Evolutionary conservation across 106 monocot genomes (phyloP), one percentile per base, ranked within the genome.

Genomic region (Acanthochlamys bracteata): DNA sequence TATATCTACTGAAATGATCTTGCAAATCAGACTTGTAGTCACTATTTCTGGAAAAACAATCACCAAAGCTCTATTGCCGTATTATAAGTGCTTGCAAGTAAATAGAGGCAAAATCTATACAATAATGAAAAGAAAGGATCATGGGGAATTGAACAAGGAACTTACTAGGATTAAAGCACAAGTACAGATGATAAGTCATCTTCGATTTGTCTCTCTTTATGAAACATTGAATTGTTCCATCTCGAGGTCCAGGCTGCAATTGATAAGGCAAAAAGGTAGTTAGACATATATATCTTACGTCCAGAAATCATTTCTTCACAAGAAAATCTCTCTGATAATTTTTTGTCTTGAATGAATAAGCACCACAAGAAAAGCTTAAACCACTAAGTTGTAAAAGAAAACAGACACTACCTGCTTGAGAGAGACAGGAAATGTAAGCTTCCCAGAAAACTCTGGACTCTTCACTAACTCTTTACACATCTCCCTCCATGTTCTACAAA

Each of bases 181-280:
- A 61, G 51, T 76, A 81, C 41, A 81, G 76, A 54, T 64, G 72
- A 57, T 81, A 81, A 45, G 80, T 76, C 21, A 68, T 58, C 25
- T 81, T 81, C 49, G 76, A 76, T 51, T 76, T 81, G 24, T 81
- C 76, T 71, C 80, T 71, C 76, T 76, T 81, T 41, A 81, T 81
- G 61, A 68, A 81, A 47, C 80, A 81, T 64, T 81, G 80, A 40
- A 81, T 81, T 42, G 70, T 64, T 42, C 72, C 80, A 27, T 81
- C 80, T 42, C 80, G 66, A 67, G 71, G 58, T 9, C 80, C 80
- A 57, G 80, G 76, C 80, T 81, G 63, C 49, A 20, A 17, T 3
- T 1, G 51, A 15, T 51, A 4, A 55, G 20, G 49, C 49, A 49
- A 10, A 49, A 1, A 3, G 33, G 4, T 33, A 33, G 33, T 33